Conservation (phyloP, 75 land plant genomes). For the Pinus taeda region DNA sequence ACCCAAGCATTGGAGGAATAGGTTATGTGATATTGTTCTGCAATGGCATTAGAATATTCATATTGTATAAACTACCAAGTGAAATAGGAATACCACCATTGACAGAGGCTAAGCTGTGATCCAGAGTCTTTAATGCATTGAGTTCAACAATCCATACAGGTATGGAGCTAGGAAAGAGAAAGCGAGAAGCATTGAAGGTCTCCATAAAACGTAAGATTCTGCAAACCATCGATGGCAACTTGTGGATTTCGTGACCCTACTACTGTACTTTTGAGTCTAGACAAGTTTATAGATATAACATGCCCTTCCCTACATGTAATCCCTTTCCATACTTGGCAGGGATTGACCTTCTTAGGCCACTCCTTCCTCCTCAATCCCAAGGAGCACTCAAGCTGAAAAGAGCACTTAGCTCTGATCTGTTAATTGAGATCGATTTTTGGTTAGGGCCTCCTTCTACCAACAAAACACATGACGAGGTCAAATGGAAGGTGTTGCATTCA, state of each 20-base stretch:
- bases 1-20: constrained; percentile 45
- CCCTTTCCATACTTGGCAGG: constrained; percentile 77
- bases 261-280: constrained; percentile 68
- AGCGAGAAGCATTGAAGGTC: constrained; percentile 67
- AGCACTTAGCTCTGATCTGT: constrained; percentile 26
- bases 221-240: constrained; percentile 61
- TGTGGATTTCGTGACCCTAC: constrained; percentile 53
- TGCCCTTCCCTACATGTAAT: constrained; percentile 51
- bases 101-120: constrained; percentile 57
- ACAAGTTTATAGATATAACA: constrained; percentile 58
- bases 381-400: constrained; percentile 54
- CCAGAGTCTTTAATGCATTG: constrained; percentile 43
- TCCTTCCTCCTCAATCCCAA: constrained; percentile 65
- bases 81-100: constrained; percentile 58
- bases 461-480: too few relatives aligned
- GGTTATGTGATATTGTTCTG: constrained; percentile 55
- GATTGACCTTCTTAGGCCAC: constrained; percentile 79
- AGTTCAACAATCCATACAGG: constrained; percentile 74
- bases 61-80: constrained; percentile 29
- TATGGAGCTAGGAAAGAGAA: constrained; percentile 65
- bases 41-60: constrained; percentile 53
- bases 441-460: constrained; percentile 7
- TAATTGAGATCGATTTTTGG: background rate
- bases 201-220: constrained; percentile 44
- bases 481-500: background rate